Evolutionary conservation across 257 asterid species (phyloP), one percentile per base, ranked within the genome.

Genomic region (Knoxia roxburghii): DNA sequence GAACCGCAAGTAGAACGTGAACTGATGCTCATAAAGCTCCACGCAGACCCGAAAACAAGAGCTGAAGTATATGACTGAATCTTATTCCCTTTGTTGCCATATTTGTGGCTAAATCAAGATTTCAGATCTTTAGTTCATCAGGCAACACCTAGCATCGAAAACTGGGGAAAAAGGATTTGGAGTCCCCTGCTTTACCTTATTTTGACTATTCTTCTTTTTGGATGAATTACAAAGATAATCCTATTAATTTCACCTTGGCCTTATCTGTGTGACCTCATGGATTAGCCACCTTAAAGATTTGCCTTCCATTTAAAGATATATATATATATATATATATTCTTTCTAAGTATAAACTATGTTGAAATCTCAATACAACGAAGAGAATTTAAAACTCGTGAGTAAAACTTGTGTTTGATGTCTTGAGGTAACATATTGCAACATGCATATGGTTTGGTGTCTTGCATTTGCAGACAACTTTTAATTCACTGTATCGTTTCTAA

Each of bases 1-100:
- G 91, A 86, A 73, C 80, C 94, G 39, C 95, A 79, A 79, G 95
- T 90, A 45, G 97, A 90, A 84, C 91, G 97, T 59, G 97, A 90
- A 77, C 75, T 90, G 73, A 84, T 90, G 94, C 94, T 90, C 71
- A 79, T 87, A 73, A 90, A 90, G 78, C 82, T 90, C 73, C 78
- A 82, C 61, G 86, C 91, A 62, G 88, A 90, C 73, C 76, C 83
- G 74, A 76, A 62, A 56, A 77, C 89, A 65, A 84, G 80, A 80
- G 85, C 89, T 68, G 97, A 90, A 71, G 97, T 90, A 83, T 62
- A 72, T 17, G 23, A 9, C 30, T 39, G 4, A 39, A 49, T 69
- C 37, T n/a, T 26, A 1, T 72, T 18, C 30, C 60, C 40, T 48
- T 40, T 62, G 24, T 46, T 32, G 61, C 53, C 48, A 68, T 53